Conservation (phyloP, 257 asterid genomes). For the Nicotiana paniculata region DNA sequence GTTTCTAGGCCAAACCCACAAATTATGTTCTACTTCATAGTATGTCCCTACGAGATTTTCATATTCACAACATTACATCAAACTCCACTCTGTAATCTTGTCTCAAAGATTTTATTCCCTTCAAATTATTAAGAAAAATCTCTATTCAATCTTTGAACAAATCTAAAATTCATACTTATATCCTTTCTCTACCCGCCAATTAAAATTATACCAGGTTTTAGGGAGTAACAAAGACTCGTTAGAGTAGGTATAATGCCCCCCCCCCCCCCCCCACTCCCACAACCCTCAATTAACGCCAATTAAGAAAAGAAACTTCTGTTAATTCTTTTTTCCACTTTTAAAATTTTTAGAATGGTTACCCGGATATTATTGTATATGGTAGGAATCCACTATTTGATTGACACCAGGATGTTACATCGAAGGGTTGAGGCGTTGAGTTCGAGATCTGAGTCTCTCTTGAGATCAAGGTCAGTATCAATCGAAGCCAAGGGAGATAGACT, state of each 20-base stretch:
- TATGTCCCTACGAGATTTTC: neutral
- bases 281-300: neutral
- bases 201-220: neutral
- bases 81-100: neutral
- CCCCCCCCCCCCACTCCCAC: neutral
- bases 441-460: no score
- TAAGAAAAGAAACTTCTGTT: neutral
- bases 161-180: neutral
- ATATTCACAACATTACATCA: neutral
- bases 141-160: neutral
- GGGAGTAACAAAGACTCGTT: neutral
- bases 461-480: no score
- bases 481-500: no score
- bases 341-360: no score
- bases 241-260: neutral
- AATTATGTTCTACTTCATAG: neutral
- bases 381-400: no score
- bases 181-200: no score
- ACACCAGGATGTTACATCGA: no score
- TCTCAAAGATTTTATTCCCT: neutral
- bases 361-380: no score
- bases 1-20: conserved; percentile 23
- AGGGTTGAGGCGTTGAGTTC: no score
- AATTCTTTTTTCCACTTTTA: neutral
- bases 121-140: neutral